phyloP scores from a whole-genome alignment of 2,329 filamentous ascomycete genomes.

The Triangularia verruculosa region DNA sequence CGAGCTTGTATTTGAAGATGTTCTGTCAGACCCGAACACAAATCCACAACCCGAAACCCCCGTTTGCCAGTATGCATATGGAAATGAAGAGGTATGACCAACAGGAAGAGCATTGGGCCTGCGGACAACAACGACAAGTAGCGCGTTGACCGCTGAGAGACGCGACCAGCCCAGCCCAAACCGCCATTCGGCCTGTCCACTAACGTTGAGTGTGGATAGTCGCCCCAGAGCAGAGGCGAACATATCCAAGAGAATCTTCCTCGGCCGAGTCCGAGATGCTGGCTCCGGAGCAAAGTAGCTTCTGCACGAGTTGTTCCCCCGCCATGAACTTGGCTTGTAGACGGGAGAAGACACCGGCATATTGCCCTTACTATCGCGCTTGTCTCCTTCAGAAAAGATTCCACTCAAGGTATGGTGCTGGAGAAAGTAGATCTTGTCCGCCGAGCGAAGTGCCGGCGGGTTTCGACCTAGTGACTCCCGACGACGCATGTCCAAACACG shows the following conservation, averaged over 20 bases:
- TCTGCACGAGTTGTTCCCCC: constrained; percentile 34
- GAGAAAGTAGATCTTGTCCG: background rate
- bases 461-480: background rate
- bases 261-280: constrained; percentile 56
- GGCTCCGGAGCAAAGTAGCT: constrained; percentile 55
- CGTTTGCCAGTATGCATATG: constrained; percentile 31
- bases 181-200: background rate
- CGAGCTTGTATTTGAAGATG: constrained; percentile 37
- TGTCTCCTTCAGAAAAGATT: constrained; percentile 56
- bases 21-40: constrained; percentile 33
- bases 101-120: constrained; percentile 35
- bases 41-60: constrained; percentile 35
- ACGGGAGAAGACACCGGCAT: constrained; percentile 31
- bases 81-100: background rate
- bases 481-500: background rate
- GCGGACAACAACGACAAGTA: constrained; percentile 35
- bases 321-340: constrained; percentile 12
- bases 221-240: background rate
- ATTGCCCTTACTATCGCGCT: constrained; percentile 54
- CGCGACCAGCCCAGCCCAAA: constrained; percentile 51
- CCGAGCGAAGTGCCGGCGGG: background rate
- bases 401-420: constrained; percentile 34
- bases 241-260: constrained; percentile 37
- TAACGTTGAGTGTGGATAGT: background rate
- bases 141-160: constrained; percentile 37